phyloP scores from a whole-genome alignment of 306 rosid species.

The Cajanus cajan region DNA sequence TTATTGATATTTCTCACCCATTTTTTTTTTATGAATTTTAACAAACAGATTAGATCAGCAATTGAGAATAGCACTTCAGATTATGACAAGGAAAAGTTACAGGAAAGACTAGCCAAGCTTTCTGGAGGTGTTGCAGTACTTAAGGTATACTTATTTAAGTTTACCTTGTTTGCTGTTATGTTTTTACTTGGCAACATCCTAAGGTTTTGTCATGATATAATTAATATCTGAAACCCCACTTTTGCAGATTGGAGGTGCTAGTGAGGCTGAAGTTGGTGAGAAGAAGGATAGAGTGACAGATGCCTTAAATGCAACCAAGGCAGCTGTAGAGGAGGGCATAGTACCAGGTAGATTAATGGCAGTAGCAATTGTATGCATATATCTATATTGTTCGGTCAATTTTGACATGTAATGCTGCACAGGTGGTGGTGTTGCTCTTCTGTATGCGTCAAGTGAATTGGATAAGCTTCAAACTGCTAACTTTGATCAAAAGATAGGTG shows the following conservation, averaged over 20 bases:
- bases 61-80: slow-evolving; percentile 86
- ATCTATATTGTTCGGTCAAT: background rate
- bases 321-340: slow-evolving; percentile 96
- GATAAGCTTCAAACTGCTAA: slow-evolving; percentile 78
- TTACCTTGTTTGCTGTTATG: background rate
- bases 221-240: background rate
- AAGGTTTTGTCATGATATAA: slow-evolving; percentile 9
- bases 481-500: slow-evolving; percentile 94
- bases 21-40: background rate
- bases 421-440: slow-evolving; percentile 98
- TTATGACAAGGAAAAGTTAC: slow-evolving; percentile 92
- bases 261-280: slow-evolving; percentile 94
- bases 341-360: slow-evolving; percentile 60
- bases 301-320: slow-evolving; percentile 95
- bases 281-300: slow-evolving; percentile 97
- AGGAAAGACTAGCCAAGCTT: slow-evolving; percentile 93
- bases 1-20: background rate
- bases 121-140: slow-evolving; percentile 98
- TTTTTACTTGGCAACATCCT: background rate
- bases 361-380: background rate
- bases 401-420: background rate
- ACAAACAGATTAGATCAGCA: slow-evolving; percentile 70
- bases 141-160: slow-evolving; percentile 51
- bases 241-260: slow-evolving; percentile 93
- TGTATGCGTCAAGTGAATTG: slow-evolving; percentile 86